These are phyloP conservation scores for Globisporangium perplexum DNA, from an alignment of 352 stramenopile genomes.

Conservation along the genomic window DNA sequence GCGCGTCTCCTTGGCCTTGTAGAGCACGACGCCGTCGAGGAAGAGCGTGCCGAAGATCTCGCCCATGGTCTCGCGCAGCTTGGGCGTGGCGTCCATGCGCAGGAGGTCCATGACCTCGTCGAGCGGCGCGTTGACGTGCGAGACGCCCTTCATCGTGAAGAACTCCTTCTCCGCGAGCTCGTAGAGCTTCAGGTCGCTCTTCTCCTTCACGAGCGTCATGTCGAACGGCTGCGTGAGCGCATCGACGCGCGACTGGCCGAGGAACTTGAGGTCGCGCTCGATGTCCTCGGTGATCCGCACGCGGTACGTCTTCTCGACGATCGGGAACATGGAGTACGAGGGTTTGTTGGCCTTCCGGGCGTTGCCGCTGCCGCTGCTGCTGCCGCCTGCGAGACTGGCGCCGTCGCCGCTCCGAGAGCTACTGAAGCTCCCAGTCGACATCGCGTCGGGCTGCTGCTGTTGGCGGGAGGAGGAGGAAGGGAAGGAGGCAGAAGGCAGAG, in stretches of 20 bases:
- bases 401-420: conserved; percentile 19
- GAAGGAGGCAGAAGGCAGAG: background rate
- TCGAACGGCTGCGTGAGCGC: conserved; percentile 74
- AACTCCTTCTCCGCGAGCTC: conserved; percentile 80
- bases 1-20: conserved; percentile 51
- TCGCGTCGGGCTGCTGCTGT: background rate
- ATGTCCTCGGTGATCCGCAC: conserved; percentile 76
- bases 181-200: conserved; percentile 63
- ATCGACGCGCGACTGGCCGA: conserved; percentile 77
- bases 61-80: conserved; percentile 71
- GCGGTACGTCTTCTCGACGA: conserved; percentile 82
- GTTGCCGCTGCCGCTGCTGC: conserved; percentile 5
- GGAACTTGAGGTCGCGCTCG: conserved; percentile 77
- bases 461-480: background rate
- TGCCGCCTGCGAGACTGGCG: conserved; percentile 1
- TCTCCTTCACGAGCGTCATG: conserved; percentile 77
- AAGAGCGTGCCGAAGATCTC: conserved; percentile 83
- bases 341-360: conserved; percentile 2
- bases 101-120: conserved; percentile 80
- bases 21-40: conserved; percentile 69
- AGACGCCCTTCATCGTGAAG: conserved; percentile 82
- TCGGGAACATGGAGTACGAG: conserved; percentile 78
- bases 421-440: conserved; percentile 19
- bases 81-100: conserved; percentile 59
- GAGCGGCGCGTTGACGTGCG: conserved; percentile 61